A percentile compares a stretch with the other conserved stretches of the same genome.
phyloP scores from a whole-genome alignment of 1,284 basidiomycete genomes.

The Moesziomyces sp. region DNA sequence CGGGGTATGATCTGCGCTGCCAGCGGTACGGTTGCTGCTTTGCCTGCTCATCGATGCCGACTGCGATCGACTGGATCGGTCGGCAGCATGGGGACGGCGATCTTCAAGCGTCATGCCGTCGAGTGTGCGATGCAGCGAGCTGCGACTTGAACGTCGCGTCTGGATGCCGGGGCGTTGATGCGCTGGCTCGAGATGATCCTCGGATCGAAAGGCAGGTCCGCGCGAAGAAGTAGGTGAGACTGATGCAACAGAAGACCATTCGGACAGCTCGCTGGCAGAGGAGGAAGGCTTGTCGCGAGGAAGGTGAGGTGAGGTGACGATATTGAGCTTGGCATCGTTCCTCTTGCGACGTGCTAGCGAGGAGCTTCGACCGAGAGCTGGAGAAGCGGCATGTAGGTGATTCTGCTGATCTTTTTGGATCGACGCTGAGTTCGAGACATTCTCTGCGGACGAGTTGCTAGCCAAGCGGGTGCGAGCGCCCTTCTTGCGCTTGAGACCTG shows the following conservation, averaged over 20 bases:
- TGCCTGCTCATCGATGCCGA: slow-evolving; percentile 25
- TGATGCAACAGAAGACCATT: slow-evolving; percentile 43
- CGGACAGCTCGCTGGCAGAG: slow-evolving; percentile 41
- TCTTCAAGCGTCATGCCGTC: slow-evolving; percentile 45
- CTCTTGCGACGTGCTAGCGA: slow-evolving; percentile 5
- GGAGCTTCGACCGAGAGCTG: neutral
- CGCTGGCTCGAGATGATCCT: neutral
- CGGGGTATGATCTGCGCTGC: neutral
- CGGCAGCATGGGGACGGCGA: slow-evolving; percentile 3
- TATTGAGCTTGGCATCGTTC: slow-evolving; percentile 14
- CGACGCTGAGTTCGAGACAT: slow-evolving; percentile 1
- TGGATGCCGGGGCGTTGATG: slow-evolving; percentile 16
- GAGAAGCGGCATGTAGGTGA: neutral
- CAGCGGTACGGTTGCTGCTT: slow-evolving; percentile 14
- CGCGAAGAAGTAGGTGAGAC: slow-evolving; percentile 36
- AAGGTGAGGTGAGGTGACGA: slow-evolving; percentile 33
- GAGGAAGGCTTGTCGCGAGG: slow-evolving; percentile 33
- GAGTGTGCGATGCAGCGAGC: slow-evolving; percentile 32
- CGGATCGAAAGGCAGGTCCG: slow-evolving; percentile 8
- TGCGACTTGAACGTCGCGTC: slow-evolving; percentile 37
- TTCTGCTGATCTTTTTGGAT: neutral
- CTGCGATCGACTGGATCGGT: slow-evolving; percentile 15
- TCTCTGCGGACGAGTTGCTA: neutral
- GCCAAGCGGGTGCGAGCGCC: slow-evolving; percentile 20
- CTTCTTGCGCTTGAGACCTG: slow-evolving; percentile 48